Conservation (phyloP, 2,329 filamentous ascomycete genomes). For the Ophiostoma triangulosporum region DNA sequence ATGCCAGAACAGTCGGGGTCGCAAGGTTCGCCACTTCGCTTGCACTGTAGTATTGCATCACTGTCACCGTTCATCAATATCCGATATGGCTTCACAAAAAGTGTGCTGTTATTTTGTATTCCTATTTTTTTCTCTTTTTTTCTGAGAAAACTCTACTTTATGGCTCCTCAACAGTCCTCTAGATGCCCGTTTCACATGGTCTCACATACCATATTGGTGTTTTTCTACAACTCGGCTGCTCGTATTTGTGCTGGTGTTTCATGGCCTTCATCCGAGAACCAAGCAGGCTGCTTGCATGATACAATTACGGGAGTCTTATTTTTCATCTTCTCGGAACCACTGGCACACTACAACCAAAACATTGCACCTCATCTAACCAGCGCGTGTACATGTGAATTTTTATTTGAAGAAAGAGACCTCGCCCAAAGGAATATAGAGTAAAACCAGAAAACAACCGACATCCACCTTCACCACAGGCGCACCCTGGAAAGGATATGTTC, state of each 20-base stretch:
- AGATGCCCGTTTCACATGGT: no score
- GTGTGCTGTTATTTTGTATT: not conserved
- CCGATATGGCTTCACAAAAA: not conserved
- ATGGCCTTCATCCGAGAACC: not conserved
- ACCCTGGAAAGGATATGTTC: not conserved
- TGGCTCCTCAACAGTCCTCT: not conserved
- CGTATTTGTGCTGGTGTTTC: not conserved
- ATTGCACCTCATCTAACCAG: not conserved
- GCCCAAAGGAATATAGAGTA: not conserved
- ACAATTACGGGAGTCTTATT: not conserved
- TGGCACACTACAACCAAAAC: no score
- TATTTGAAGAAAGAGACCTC: not conserved
- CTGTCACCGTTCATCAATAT: not conserved
- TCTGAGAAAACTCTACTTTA: no score
- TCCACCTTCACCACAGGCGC: not conserved
- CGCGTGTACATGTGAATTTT: not conserved
- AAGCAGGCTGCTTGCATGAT: not conserved
- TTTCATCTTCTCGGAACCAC: no score
- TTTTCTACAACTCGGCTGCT: not conserved
- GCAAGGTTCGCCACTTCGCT: not conserved
- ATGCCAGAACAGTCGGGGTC: not conserved
- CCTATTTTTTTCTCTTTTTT: not conserved
- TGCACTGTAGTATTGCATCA: not conserved
- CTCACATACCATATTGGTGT: not conserved
- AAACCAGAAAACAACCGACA: not conserved